These are phyloP conservation scores for Penicillium sp. DNA, from an alignment of 2,329 filamentous ascomycete genomes.

Conservation along the genomic window DNA sequence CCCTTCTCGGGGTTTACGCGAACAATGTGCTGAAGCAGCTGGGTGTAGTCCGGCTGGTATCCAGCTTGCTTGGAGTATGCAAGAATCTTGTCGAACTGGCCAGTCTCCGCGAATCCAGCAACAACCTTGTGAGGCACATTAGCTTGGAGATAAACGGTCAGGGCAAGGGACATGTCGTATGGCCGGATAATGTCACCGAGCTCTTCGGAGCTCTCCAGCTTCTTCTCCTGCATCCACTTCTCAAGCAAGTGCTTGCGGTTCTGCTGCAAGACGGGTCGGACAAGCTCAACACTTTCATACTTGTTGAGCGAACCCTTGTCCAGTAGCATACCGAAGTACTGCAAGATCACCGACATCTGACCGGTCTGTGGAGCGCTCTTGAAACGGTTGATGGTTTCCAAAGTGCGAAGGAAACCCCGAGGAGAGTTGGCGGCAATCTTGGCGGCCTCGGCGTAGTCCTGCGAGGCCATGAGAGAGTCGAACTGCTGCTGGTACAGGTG, in stretches of 20 bases:
- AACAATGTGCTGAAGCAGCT: constrained; percentile 87
- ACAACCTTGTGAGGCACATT: constrained; percentile 92
- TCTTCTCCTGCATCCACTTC: constrained; percentile 97
- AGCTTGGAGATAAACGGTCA: constrained; percentile 86
- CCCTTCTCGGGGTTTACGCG: constrained; percentile 90
- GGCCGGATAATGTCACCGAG: constrained; percentile 89
- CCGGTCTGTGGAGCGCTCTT: constrained; percentile 73
- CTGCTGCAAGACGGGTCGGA: constrained; percentile 86
- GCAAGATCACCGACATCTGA: constrained; percentile 86
- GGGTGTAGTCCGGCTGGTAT: constrained; percentile 94
- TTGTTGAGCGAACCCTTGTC: constrained; percentile 93
- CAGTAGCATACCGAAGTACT: constrained; percentile 95
- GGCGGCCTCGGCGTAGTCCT: constrained; percentile 82
- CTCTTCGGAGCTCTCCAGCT: constrained; percentile 93
- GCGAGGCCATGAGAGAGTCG: constrained; percentile 75
- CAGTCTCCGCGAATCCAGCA: constrained; percentile 89
- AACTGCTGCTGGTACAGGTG: constrained; percentile 91
- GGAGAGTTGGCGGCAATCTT: constrained; percentile 97
- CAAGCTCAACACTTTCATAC: constrained; percentile 90
- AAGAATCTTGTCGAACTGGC: constrained; percentile 95
- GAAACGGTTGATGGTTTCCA: constrained; percentile 93
- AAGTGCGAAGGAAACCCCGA: constrained; percentile 87
- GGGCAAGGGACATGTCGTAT: constrained; percentile 82
- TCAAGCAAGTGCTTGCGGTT: constrained; percentile 93
- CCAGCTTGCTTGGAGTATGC: constrained; percentile 80